Evolutionary conservation across 352 stramenopile species (phyloP), one percentile per base, ranked within the genome.

Genomic region (Pythium volutum): DNA sequence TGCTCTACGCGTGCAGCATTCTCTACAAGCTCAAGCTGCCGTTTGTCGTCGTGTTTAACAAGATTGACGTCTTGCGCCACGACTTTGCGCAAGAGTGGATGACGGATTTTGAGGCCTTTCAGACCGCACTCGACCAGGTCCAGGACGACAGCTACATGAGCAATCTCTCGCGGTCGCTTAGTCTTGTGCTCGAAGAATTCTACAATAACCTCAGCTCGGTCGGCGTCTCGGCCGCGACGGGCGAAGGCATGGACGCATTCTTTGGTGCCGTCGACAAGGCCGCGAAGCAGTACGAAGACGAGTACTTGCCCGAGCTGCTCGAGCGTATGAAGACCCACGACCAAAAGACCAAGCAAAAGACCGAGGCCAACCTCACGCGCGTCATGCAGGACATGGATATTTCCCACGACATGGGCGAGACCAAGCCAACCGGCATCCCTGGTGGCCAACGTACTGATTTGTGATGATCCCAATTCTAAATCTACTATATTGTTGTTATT

Each of bases 1-100:
- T 99, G 97, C 81, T 99, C 9, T 99, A 99, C 73, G 96, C 97
- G 3, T 99, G 97, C 73, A 98, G 88, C 66, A 99, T 99, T 73
- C 75, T 99, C 46, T 99, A 99, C 84, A 97, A 98, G 67, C 96
- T 97, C 23, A 88, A 95, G 58, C 77, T 99, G 55, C 97, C 97
- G 22, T 95, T 99, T 55, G 91, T 99, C 1, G 76, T 99, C 41
- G 93, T 93, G 34, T 98, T 99, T 73, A 99, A 99, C 76, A 99
- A 99, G 81, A 98, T 88, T 54, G 97, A 99, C 74, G 93, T 98
- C 23, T 74, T 97, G 49, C 84, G 83, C 4, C 90, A 97, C 67
- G 93, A 98, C 72, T 98, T 98, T 76, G 86, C 90, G 9, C 81
- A 93, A 55, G 92, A 98, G 72, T 99, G 97, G 98, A 99, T 99